Percentiles rank a stretch among this genome's conserved stretches.
Evolutionary conservation across 129 eudicot species (phyloP).

Genomic region (Flaveria bidentis): DNA sequence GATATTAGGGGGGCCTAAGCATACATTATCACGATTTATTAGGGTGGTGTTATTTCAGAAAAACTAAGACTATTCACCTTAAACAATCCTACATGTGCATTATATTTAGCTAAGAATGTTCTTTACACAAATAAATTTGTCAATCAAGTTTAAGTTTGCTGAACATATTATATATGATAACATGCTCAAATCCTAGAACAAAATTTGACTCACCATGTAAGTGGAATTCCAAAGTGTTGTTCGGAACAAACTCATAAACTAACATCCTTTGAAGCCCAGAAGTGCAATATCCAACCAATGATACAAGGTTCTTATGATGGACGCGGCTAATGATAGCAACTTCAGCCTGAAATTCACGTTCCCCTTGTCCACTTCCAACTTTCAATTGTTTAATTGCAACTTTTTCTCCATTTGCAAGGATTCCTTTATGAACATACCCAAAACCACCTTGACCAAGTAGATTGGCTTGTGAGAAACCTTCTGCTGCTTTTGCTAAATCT

Average conservation of each 20-base stretch:
- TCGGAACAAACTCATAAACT: conserved; percentile 84
- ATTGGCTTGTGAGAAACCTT: conserved; percentile 59
- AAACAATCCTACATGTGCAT: background rate
- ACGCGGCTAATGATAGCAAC: conserved; percentile 78
- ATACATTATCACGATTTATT: background rate
- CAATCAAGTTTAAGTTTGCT: conserved; percentile 13
- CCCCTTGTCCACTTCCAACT: conserved; percentile 88
- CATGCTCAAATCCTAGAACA: conserved; percentile 5
- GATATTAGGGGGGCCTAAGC: background rate
- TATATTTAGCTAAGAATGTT: conserved; percentile 2
- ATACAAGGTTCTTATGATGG: conserved; percentile 77
- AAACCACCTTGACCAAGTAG: conserved; percentile 98
- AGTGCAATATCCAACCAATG: conserved; percentile 78
- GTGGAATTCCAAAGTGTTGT: conserved; percentile 77
- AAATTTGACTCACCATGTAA: conserved; percentile 61
- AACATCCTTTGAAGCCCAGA: conserved; percentile 70
- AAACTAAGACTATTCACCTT: background rate
- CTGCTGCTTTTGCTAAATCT: conserved; percentile 69
- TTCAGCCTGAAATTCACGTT: conserved; percentile 98
- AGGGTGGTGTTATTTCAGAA: conserved; percentile 3
- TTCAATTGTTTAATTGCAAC: conserved; percentile 90
- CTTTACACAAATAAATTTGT: conserved; percentile 1
- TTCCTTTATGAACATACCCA: conserved; percentile 88
- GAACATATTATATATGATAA: background rate
- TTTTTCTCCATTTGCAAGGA: conserved; percentile 59